Base-by-base conservation (phyloP, 2,329 filamentous ascomycete genomes). In the Talaromyces sp. region DNA sequence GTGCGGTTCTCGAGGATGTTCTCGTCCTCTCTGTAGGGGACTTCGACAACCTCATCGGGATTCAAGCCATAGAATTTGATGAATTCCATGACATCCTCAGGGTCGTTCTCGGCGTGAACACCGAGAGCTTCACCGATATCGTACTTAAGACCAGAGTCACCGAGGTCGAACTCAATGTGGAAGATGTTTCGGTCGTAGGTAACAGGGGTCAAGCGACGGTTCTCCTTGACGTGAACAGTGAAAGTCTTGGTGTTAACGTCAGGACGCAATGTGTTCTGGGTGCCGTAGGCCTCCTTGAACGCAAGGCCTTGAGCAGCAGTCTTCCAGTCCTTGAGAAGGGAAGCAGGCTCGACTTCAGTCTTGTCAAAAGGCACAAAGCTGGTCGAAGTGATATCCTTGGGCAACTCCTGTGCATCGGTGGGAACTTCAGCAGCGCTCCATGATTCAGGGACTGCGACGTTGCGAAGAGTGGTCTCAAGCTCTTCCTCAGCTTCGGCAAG, bases 151-250 rank as follows among this genome's bases (percentile, higher is more conserved):
- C 93, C 94, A 38, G 94, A 96, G 73, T 89, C 81, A 67, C 94
- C 94, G 27, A 99, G 87, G 75, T 98, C 95, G 74, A 99, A 99
- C 80, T 99, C 95, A 68, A 99, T 98, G 82, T 99, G 95, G 89
- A 99, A 99, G 79, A 99, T 98, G 85, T 99, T 97, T 72, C 95
- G 92, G 79, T 98, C 93, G 76, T 99, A 99, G 36, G 89, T 90
- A 27, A 80, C 73, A 2, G 95, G 95, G 0, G 95, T 99, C 64
- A 99, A 86, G 69, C 95, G 89, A 68, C 95, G 91, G 82, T 96
- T 97, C 83, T 98, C 95, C 83, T 96, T 92, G 78, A 99, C 93
- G 63, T 88, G 90, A 63, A 97, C 90, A 49, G 92, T 91, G 73
- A 86, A 89, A 1, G 94, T 98, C 86, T 94, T 93, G 74, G 92